Evolutionary conservation across 192 early-diverging fungal species (phyloP).

Genomic region (Entomortierella beljakovae): DNA sequence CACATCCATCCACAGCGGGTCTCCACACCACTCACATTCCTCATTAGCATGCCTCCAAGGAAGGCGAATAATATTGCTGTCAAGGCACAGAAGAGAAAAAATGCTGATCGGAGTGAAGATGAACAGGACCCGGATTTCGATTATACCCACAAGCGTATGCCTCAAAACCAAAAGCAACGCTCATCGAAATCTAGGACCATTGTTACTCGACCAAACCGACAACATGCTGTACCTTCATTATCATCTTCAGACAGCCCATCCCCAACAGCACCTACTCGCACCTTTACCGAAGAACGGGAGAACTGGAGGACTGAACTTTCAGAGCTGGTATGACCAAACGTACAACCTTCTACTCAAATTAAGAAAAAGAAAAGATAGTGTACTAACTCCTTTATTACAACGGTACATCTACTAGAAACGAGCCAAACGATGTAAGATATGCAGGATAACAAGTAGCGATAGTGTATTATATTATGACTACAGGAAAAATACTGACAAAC

Average conservation of each 20-base stretch:
- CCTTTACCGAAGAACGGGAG: conserved; percentile 4
- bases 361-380: not conserved
- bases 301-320: conserved; percentile 34
- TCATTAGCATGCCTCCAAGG: conserved; percentile 31
- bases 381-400: not conserved
- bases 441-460: not conserved
- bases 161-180: conserved; percentile 3
- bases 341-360: not conserved
- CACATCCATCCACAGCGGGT: conserved; percentile 6
- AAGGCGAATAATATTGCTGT: not conserved
- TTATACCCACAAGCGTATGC: conserved; percentile 19
- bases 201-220: not conserved
- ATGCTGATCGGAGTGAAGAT: conserved; percentile 28
- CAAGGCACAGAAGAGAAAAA: conserved; percentile 38
- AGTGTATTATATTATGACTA: not conserved
- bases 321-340: conserved; percentile 24
- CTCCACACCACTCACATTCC: not conserved
- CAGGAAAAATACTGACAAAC: not conserved
- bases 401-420: conserved; percentile 16
- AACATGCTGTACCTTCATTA: conserved; percentile 32
- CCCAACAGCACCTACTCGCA: not conserved
- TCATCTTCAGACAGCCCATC: conserved; percentile 33
- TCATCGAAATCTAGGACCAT: conserved; percentile 12
- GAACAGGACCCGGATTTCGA: conserved; percentile 40
- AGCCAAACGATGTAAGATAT: conserved; percentile 34